Percentiles rank a stretch among this genome's conserved stretches.
phyloP scores from a whole-genome alignment of 2,329 filamentous ascomycete genomes.

The Xylaria multiplex region DNA sequence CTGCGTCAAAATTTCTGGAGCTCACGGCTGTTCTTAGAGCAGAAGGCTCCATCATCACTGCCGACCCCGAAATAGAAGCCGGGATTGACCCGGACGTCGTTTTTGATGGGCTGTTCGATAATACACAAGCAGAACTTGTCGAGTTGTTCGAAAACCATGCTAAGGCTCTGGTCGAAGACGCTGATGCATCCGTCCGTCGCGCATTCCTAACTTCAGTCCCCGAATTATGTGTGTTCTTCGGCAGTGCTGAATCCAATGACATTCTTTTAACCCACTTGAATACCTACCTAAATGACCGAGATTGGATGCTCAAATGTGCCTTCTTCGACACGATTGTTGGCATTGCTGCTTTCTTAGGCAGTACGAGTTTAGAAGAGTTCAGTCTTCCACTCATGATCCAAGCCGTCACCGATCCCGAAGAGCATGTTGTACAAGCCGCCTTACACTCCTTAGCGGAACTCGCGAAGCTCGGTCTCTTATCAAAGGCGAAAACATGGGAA shows the following conservation, averaged over 20 bases:
- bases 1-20: slow-evolving; percentile 85
- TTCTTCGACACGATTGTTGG: slow-evolving; percentile 97
- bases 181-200: slow-evolving; percentile 83
- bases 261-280: slow-evolving; percentile 96
- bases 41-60: slow-evolving; percentile 80
- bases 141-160: slow-evolving; percentile 88
- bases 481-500: slow-evolving; percentile 86
- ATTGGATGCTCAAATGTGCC: slow-evolving; percentile 96
- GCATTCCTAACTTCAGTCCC: slow-evolving; percentile 93
- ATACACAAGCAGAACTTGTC: slow-evolving; percentile 83
- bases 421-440: slow-evolving; percentile 91
- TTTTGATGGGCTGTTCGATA: slow-evolving; percentile 87
- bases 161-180: slow-evolving; percentile 88
- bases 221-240: slow-evolving; percentile 93
- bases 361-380: slow-evolving; percentile 90
- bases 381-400: slow-evolving; percentile 96
- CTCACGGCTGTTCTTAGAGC: slow-evolving; percentile 88
- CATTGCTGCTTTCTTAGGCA: slow-evolving; percentile 89
- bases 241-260: slow-evolving; percentile 89
- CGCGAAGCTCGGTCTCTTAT: slow-evolving; percentile 86
- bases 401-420: slow-evolving; percentile 90
- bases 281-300: slow-evolving; percentile 94
- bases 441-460: slow-evolving; percentile 88
- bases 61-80: slow-evolving; percentile 83
- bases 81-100: slow-evolving; percentile 72